Evolutionary conservation across 257 asterid species (phyloP), one percentile per base, ranked within the genome.

Genomic region (Eucommia ulmoides): DNA sequence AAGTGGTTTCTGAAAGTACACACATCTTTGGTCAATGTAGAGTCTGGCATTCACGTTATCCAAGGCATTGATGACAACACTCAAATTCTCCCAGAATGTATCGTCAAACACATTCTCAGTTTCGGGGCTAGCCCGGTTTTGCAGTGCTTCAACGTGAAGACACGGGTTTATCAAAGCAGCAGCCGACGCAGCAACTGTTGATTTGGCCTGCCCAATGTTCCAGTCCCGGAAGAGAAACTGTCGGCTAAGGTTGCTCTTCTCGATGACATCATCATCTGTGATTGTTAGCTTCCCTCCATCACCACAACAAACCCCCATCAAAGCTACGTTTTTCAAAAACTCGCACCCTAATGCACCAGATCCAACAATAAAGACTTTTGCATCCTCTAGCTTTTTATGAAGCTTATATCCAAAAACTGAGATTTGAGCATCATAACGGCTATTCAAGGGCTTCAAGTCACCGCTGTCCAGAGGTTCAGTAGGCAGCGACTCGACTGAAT

Each of bases 301-400:
- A 5, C 77, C 74, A 56, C 77, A 70, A 14, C 54, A 59, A 38
- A 74, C 77, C 19, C 81, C 81, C 81, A 74, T 74, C 54, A 74
- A 33, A 53, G 81, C 81, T 20, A 74, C 16, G 49, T 74, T 74
- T 64, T 74, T 74, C 51, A 74, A 62, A 52, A 70, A 74, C 22
- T 74, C 81, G 49, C 81, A 74, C 2, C 81, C 81, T 19, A 74
- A 58, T 8, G 81, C 81, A 55, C 81, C 81, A 26, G 81, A 70
- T 16, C 81, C 81, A 22, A 74, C 77, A 7, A 74, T 45, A 24
- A 70, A 74, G 21, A 64, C 52, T 50, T 52, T 66, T 3, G 81
- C 77, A 45, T 60, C 72, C 55, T 70, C 74, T 5, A 74, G 68
- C 60, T 74, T 74, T 66, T 74, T 74, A 55, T 74, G 81, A 12